A percentile compares a stretch with the other conserved stretches of the same genome.
phyloP scores from a whole-genome alignment of 23 red algal genomes.

The Gracilaria gracilis region DNA sequence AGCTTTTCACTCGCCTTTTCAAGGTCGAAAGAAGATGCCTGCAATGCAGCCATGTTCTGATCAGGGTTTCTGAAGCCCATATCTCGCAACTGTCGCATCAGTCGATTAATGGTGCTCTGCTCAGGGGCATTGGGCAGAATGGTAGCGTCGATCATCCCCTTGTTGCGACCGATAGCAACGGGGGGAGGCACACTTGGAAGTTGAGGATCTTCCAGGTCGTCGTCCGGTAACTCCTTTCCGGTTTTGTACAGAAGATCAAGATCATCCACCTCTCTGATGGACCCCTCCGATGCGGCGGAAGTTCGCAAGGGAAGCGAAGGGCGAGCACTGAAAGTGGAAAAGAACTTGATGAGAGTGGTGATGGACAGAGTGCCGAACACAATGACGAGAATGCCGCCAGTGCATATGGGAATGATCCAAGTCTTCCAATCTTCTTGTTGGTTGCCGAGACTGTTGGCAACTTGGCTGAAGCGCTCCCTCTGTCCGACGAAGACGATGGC shows the following conservation, averaged over 20 bases:
- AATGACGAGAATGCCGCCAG: constrained; percentile 30
- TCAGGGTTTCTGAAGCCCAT: constrained; percentile 46
- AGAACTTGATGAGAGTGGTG: constrained; percentile 21
- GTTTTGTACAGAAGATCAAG: constrained; percentile 22
- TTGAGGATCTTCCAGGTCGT: not conserved
- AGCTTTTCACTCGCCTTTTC: constrained; percentile 60
- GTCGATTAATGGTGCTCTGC: constrained; percentile 1
- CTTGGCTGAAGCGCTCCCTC: constrained; percentile 25
- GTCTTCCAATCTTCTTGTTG: constrained; percentile 4
- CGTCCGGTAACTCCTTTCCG: not conserved
- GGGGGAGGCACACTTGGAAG: not conserved
- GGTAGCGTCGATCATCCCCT: not conserved
- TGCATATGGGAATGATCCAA: constrained; percentile 45
- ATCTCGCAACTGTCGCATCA: constrained; percentile 46
- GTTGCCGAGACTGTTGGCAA: constrained; percentile 22
- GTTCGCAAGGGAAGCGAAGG: not conserved
- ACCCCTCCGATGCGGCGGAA: not conserved
- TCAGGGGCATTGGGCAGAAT: constrained; percentile 31
- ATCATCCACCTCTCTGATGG: constrained; percentile 31
- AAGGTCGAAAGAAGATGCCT: constrained; percentile 48
- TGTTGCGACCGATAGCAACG: not conserved
- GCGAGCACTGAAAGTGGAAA: constrained; percentile 28
- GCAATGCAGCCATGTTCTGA: constrained; percentile 57
- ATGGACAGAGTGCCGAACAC: constrained; percentile 33
- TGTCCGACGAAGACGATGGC: constrained; percentile 58